Conservation (phyloP, 371 early-diverging fungal genomes). For the Circinella umbellata region DNA sequence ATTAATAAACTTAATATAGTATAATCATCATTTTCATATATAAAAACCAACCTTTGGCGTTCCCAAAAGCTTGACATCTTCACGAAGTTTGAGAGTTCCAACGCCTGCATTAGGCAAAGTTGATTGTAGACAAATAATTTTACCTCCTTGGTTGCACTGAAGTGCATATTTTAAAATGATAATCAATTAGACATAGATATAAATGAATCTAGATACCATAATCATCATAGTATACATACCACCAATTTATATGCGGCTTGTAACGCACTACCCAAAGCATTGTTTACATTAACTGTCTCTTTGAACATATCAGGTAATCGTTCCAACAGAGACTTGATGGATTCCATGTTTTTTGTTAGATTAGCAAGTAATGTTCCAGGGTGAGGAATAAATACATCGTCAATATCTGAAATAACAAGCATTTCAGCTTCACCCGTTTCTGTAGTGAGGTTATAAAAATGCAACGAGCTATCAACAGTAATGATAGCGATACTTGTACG, state of each 20-base stretch:
- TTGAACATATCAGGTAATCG: slow-evolving; percentile 86
- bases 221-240: slow-evolving; percentile 32
- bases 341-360: slow-evolving; percentile 74
- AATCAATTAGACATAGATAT: too few species aligned
- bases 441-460: slow-evolving; percentile 85
- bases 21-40: neutral
- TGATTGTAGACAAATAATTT: slow-evolving; percentile 85
- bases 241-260: slow-evolving; percentile 86
- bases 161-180: neutral
- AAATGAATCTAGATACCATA: too few species aligned
- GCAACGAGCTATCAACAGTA: slow-evolving; percentile 87
- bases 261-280: slow-evolving; percentile 86
- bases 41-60: slow-evolving; percentile 65
- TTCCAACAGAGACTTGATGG: slow-evolving; percentile 74
- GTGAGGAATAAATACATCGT: slow-evolving; percentile 87
- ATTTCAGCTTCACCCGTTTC: slow-evolving; percentile 83
- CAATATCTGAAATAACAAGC: slow-evolving; percentile 91
- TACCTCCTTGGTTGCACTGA: slow-evolving; percentile 84
- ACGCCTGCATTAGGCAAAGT: slow-evolving; percentile 82
- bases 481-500: slow-evolving; percentile 90
- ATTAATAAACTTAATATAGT: too few species aligned
- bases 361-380: slow-evolving; percentile 89
- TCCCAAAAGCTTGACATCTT: slow-evolving; percentile 86
- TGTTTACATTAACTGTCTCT: slow-evolving; percentile 74
- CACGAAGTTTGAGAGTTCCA: slow-evolving; percentile 83